phyloP scores from a whole-genome alignment of 352 stramenopile genomes.

The Globisporangium nagaii region DNA sequence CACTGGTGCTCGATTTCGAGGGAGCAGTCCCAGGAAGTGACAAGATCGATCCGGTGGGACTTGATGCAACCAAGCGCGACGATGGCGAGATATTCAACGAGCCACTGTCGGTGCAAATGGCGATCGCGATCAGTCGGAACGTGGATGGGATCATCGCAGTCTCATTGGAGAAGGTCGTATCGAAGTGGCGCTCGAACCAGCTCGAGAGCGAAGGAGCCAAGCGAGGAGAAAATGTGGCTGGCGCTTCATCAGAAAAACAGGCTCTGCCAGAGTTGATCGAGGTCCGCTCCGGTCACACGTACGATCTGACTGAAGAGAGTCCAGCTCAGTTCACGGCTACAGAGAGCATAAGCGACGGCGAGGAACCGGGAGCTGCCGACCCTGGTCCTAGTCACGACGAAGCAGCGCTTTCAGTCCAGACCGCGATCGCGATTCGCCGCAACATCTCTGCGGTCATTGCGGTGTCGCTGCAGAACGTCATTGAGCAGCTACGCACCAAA shows the following conservation, averaged over 20 bases:
- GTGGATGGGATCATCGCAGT: conserved; percentile 33
- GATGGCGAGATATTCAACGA: conserved; percentile 17
- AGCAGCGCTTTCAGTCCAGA: conserved; percentile 7
- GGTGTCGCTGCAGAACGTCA: conserved; percentile 21
- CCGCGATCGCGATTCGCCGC: conserved; percentile 20
- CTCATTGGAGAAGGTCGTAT: conserved; percentile 27
- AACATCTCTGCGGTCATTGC: conserved; percentile 26
- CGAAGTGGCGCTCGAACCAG: conserved; percentile 6
- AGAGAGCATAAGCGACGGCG: neutral
- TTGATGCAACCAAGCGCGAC: neutral
- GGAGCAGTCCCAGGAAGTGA: neutral
- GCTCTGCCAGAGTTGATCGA: neutral
- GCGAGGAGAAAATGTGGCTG: too few species aligned
- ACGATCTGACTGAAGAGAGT: neutral
- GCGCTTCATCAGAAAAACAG: neutral
- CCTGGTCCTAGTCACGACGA: neutral
- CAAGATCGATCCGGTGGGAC: neutral
- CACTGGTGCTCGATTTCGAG: conserved; percentile 4
- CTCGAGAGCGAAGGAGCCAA: neutral
- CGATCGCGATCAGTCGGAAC: conserved; percentile 31
- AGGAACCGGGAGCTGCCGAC: neutral
- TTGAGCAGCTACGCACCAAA: conserved; percentile 12
- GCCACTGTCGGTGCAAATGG: conserved; percentile 20
- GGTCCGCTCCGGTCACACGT: neutral
- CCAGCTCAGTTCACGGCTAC: neutral